These are phyloP conservation scores for Quercus glauca DNA, from an alignment of 306 rosid species.

Conservation along the genomic window DNA sequence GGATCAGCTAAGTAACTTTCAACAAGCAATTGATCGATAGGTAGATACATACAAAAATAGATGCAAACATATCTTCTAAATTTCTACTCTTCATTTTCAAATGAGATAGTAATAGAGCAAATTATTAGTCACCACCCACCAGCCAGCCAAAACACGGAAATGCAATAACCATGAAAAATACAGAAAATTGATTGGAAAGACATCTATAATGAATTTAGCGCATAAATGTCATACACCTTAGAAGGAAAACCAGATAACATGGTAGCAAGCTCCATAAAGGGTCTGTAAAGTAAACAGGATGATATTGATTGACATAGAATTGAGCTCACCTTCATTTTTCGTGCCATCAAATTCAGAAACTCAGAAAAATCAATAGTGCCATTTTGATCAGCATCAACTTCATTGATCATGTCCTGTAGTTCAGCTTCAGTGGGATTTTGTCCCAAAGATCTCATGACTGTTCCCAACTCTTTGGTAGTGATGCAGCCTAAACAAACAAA, in stretches of 20 bases:
- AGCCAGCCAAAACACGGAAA: neutral
- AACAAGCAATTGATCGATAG: neutral
- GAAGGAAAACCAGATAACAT: neutral
- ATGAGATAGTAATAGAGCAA: neutral
- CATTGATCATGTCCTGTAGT: conserved; percentile 35
- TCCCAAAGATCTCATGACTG: conserved; percentile 38
- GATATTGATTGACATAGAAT: neutral
- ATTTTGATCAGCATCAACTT: conserved; percentile 34
- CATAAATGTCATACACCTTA: neutral
- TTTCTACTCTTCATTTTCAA: neutral
- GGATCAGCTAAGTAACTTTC: neutral
- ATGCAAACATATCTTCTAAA: neutral
- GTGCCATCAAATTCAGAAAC: conserved; percentile 35
- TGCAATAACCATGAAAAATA: neutral
- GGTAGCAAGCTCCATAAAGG: neutral
- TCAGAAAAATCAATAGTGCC: conserved; percentile 35
- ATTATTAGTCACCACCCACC: neutral
- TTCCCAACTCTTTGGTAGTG: conserved; percentile 32
- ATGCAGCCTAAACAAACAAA: conserved; percentile 26
- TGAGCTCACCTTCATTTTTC: conserved; percentile 27
- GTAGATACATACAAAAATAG: neutral
- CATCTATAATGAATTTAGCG: neutral
- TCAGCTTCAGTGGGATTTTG: conserved; percentile 34
- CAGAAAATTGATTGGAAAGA: neutral
- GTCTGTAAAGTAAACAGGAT: neutral